Conservation (phyloP, 805 yeast species). For the Suhomyces sp. region DNA sequence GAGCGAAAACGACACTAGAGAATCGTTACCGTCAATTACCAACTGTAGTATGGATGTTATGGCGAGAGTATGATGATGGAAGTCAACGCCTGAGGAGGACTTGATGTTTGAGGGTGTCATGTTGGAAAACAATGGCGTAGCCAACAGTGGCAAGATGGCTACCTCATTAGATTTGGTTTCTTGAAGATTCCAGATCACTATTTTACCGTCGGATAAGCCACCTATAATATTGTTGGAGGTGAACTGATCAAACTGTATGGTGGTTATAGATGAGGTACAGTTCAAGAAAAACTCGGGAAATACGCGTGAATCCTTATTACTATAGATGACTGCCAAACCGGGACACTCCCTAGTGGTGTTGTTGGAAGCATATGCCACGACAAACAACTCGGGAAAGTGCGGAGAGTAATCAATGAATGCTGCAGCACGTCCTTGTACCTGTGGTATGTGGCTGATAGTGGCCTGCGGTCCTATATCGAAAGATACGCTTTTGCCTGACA, state of each 20-base stretch:
- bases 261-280: constrained; percentile 38
- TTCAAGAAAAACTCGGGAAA: constrained; percentile 40
- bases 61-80: constrained; percentile 17
- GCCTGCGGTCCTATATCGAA: background rate
- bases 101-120: background rate
- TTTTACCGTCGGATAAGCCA: constrained; percentile 48
- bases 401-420: constrained; percentile 10
- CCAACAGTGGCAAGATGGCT: constrained; percentile 20
- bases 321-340: constrained; percentile 13
- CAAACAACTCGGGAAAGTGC: constrained; percentile 13
- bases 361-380: constrained; percentile 7
- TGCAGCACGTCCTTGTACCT: background rate
- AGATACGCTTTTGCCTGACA: background rate
- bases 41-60: constrained; percentile 24
- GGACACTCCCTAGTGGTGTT: constrained; percentile 1
- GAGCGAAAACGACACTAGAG: constrained; percentile 18
- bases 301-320: constrained; percentile 1
- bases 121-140: constrained; percentile 21
- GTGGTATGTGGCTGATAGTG: background rate
- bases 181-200: constrained; percentile 51
- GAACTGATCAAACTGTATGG: constrained; percentile 38
- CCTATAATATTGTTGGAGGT: constrained; percentile 43
- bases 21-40: constrained; percentile 19
- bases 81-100: background rate
- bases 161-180: constrained; percentile 7